phyloP scores from a whole-genome alignment of 106 monocot species.

The Dendrobium huoshanense region DNA sequence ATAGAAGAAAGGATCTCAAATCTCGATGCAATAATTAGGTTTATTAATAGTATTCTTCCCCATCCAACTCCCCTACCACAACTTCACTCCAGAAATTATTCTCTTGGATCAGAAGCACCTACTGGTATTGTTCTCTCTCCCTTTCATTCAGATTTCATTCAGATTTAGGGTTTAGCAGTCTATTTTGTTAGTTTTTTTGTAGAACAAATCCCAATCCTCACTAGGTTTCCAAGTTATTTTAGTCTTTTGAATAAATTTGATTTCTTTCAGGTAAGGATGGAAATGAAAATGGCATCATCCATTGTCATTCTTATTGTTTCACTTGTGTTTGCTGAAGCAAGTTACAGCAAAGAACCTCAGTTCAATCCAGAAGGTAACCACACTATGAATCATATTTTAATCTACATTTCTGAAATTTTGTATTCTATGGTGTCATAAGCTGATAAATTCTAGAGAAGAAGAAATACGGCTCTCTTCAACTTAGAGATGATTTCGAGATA shows the following conservation, averaged over 20 bases:
- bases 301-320: background rate
- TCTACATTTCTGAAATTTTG: background rate
- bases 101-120: background rate
- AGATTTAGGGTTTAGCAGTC: no score
- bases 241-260: background rate
- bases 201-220: background rate
- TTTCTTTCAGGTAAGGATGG: background rate
- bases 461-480: no score
- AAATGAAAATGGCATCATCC: constrained; percentile 1
- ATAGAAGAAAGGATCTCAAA: background rate
- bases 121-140: background rate
- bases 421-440: background rate
- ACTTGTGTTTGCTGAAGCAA: background rate
- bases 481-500: no score
- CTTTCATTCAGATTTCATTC: background rate
- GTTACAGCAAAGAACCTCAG: background rate
- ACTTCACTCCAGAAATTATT: background rate
- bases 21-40: background rate
- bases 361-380: background rate
- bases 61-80: background rate
- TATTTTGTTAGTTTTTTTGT: background rate
- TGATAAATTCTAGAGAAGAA: no score
- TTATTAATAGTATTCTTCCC: constrained; percentile 6
- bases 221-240: background rate
- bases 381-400: background rate